phyloP scores from a whole-genome alignment of 345 rosid species.

The Moricandia moricandioides region DNA sequence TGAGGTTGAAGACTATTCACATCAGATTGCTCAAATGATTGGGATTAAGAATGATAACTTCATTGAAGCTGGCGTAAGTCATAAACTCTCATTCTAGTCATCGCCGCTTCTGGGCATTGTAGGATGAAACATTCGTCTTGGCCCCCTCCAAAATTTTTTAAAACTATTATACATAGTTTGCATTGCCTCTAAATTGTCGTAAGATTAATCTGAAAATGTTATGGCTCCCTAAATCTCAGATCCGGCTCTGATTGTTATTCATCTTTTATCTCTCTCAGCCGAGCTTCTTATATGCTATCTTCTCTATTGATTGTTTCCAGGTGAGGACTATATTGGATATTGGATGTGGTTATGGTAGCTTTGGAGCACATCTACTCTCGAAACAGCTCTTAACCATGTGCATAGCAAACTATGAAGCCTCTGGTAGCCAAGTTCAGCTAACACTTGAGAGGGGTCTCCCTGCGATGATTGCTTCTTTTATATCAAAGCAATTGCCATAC shows the following conservation, averaged over 20 bases:
- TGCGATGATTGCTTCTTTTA: constrained; percentile 86
- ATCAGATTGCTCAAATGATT: constrained; percentile 96
- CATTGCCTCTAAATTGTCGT: no score
- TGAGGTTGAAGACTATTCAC: constrained; percentile 96
- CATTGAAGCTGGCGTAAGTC: constrained; percentile 85
- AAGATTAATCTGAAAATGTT: background rate
- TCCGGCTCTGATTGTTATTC: background rate
- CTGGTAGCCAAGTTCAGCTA: constrained; percentile 97
- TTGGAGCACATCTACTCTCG: constrained; percentile 91
- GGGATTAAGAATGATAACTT: constrained; percentile 83
- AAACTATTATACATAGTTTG: background rate
- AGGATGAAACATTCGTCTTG: background rate
- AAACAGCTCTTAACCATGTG: constrained; percentile 88
- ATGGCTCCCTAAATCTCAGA: background rate
- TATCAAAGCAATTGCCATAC: constrained; percentile 80
- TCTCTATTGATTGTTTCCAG: constrained; percentile 41
- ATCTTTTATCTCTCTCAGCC: background rate
- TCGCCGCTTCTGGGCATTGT: background rate
- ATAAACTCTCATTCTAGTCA: background rate
- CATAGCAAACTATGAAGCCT: constrained; percentile 86
- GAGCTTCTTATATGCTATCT: background rate
- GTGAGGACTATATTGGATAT: constrained; percentile 92
- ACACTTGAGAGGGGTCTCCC: constrained; percentile 99
- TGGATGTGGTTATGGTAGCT: constrained; percentile 99
- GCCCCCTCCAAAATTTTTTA: background rate